Conservation (phyloP, 331 rosid genomes). For the Spiraea crenata region DNA sequence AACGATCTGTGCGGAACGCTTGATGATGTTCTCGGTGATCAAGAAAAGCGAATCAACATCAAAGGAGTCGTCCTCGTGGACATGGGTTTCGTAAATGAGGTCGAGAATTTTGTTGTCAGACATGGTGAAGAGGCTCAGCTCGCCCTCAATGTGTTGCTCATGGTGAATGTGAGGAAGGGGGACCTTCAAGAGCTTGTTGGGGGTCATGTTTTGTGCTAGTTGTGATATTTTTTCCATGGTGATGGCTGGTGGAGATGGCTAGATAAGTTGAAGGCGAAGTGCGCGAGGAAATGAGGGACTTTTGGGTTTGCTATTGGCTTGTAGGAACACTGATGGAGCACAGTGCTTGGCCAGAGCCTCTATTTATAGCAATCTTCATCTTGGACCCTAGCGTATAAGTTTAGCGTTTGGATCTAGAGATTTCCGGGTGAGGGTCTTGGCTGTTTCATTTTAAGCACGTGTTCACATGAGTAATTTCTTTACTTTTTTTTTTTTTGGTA, state of each 20-base stretch:
- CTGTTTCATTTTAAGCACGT: too few species aligned
- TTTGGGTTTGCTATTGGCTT: too few species aligned
- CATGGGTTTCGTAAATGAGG: conserved; percentile 50
- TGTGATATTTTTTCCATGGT: too few species aligned
- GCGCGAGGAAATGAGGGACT: too few species aligned
- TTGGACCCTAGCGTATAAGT: neutral
- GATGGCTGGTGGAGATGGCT: neutral
- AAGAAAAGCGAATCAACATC: conserved; percentile 42
- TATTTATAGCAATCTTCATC: neutral
- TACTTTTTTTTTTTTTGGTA: too few species aligned
- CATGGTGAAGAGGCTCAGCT: conserved; percentile 38
- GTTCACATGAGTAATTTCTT: too few species aligned
- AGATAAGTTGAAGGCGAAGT: too few species aligned
- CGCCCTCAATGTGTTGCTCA: neutral
- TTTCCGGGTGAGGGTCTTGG: too few species aligned
- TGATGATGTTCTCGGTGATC: conserved; percentile 42
- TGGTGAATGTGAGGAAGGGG: neutral
- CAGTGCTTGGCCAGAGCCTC: neutral
- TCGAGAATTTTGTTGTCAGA: conserved; percentile 51
- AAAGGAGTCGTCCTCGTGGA: conserved; percentile 38
- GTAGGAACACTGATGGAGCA: too few species aligned
- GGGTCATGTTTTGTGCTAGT: conserved; percentile 9
- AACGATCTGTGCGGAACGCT: conserved; percentile 44
- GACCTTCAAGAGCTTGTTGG: neutral
- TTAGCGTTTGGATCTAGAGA: too few species aligned